phyloP scores from a whole-genome alignment of 1,139 yeast genomes.

The Taphrina communis region DNA sequence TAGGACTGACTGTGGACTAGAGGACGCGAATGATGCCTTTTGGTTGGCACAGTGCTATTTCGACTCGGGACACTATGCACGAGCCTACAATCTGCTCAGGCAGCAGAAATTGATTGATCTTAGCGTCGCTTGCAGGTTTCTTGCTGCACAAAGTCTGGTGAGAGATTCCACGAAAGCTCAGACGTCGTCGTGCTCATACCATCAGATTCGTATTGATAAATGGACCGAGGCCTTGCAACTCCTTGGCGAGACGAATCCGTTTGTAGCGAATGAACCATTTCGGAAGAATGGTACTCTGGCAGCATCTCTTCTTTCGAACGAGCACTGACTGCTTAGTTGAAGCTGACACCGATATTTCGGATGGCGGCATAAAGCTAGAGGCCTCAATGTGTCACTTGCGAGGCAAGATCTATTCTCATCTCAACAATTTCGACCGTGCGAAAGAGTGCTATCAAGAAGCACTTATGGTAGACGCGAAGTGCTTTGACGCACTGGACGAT shows the following conservation, averaged over 20 bases:
- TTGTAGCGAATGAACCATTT: constrained; percentile 48
- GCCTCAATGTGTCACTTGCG: constrained; percentile 85
- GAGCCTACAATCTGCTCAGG: constrained; percentile 72
- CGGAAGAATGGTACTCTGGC: constrained; percentile 19
- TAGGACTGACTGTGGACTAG: constrained; percentile 47
- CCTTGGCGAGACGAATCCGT: constrained; percentile 84
- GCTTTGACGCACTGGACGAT: constrained; percentile 90
- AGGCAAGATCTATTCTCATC: constrained; percentile 82
- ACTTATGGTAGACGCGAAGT: constrained; percentile 81
- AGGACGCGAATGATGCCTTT: constrained; percentile 91
- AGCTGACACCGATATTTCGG: constrained; percentile 42
- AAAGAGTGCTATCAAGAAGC: constrained; percentile 90
- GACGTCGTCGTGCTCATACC: no score
- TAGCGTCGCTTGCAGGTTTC: constrained; percentile 76
- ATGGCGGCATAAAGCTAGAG: constrained; percentile 58
- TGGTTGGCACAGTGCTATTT: constrained; percentile 94
- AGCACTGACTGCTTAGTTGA: neutral
- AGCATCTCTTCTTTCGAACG: neutral
- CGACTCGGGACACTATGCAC: constrained; percentile 71
- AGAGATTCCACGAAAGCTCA: neutral
- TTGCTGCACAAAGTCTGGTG: constrained; percentile 73
- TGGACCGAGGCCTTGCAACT: constrained; percentile 91
- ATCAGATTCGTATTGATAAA: constrained; percentile 64
- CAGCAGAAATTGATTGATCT: constrained; percentile 54
- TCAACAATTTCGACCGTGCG: constrained; percentile 83